Evolutionary conservation across 2,329 filamentous ascomycete genomes (phyloP).

Genomic region (Clonostachys sp.): DNA sequence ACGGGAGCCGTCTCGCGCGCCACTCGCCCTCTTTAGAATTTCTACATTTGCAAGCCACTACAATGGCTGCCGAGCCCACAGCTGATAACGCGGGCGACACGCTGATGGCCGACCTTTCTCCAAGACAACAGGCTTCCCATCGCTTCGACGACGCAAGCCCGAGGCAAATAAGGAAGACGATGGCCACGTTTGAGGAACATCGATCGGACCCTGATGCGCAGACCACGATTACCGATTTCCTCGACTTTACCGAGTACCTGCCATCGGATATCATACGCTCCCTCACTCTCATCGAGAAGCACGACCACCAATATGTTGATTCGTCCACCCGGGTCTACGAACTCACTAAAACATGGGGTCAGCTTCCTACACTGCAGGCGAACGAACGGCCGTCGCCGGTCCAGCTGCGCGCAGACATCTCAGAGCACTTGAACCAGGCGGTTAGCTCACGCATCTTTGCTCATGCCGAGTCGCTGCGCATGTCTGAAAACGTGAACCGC

Average conservation of each 20-base stretch:
- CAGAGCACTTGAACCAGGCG: conserved; percentile 48
- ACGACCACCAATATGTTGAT: conserved; percentile 54
- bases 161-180: conserved; percentile 25
- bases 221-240: conserved; percentile 65
- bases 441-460: conserved; percentile 53
- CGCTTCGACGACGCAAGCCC: neutral
- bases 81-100: neutral
- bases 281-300: conserved; percentile 59
- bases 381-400: conserved; percentile 42
- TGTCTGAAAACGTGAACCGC: conserved; percentile 58
- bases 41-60: no score
- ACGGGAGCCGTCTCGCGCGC: no score
- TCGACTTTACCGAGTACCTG: conserved; percentile 67
- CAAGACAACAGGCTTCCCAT: conserved; percentile 21
- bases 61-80: no score
- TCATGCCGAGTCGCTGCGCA: conserved; percentile 57
- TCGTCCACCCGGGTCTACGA: conserved; percentile 51
- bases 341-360: conserved; percentile 52
- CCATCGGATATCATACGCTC: conserved; percentile 64
- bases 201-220: conserved; percentile 63
- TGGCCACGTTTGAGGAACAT: conserved; percentile 28
- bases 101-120: conserved; percentile 1
- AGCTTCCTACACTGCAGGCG: conserved; percentile 42
- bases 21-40: no score
- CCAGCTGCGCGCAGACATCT: conserved; percentile 55